Evolutionary conservation across 192 early-diverging fungal genomes (phyloP).

Genomic region (Coemansia sp.): DNA sequence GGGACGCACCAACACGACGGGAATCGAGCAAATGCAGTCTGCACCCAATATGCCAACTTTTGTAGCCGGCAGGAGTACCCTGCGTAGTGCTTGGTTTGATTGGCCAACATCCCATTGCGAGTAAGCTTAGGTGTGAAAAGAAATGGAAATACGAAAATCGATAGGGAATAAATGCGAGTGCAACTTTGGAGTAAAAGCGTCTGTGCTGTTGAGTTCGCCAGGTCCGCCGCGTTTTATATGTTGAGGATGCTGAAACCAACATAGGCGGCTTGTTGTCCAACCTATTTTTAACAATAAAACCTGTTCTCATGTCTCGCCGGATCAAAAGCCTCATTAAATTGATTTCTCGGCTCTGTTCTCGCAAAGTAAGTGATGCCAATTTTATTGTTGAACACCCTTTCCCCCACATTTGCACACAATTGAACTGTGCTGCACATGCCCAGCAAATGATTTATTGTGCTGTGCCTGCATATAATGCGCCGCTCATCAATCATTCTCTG

Average conservation of each 20-base stretch:
- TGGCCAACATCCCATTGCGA: conserved; percentile 3
- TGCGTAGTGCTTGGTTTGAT: background rate
- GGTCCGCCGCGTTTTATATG: background rate
- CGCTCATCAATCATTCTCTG: background rate
- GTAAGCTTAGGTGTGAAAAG: background rate
- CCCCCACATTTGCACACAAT: background rate
- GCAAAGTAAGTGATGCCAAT: background rate
- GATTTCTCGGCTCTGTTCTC: background rate
- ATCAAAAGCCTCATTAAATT: background rate
- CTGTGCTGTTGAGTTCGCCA: background rate
- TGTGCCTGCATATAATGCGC: background rate
- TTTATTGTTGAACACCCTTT: background rate
- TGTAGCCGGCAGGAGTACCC: background rate
- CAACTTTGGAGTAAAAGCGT: background rate
- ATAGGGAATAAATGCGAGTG: background rate
- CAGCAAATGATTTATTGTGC: background rate
- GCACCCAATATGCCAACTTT: conserved; percentile 16
- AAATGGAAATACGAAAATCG: background rate
- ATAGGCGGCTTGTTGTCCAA: background rate
- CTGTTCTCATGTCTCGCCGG: background rate
- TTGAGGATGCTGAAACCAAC: background rate
- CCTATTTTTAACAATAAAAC: background rate
- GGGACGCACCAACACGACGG: conserved; percentile 25
- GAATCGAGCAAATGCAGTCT: conserved; percentile 33
- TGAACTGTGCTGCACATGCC: background rate